A percentile compares a stretch with the other conserved stretches of the same genome.
Evolutionary conservation across 345 rosid species (phyloP).

Genomic region (Chamaenerion angustifolium): DNA sequence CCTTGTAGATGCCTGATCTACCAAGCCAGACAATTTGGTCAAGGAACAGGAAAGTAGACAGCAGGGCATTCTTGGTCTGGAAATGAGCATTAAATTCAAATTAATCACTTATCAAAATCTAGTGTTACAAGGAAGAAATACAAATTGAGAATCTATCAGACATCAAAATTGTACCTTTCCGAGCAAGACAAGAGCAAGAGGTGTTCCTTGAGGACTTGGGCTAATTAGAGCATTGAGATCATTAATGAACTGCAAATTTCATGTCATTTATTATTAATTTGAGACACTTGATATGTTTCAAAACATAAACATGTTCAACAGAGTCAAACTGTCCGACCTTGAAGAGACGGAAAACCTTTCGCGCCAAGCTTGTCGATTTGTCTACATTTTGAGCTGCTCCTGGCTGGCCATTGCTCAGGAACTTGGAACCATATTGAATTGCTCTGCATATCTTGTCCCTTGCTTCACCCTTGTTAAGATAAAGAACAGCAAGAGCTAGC

Average conservation of each 20-base stretch:
- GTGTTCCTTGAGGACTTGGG: conserved; percentile 85
- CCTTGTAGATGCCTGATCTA: conserved; percentile 91
- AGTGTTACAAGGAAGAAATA: conserved; percentile 4
- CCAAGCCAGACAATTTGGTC: conserved; percentile 98
- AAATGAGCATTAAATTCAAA: conserved; percentile 8
- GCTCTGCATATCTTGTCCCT: conserved; percentile 99
- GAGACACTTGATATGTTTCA: too few species aligned
- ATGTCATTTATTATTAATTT: too few species aligned
- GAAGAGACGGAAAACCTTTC: conserved; percentile 94
- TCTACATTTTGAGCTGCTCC: conserved; percentile 92
- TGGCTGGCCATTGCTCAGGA: conserved; percentile 77
- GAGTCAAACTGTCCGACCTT: conserved; percentile 27
- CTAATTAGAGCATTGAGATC: conserved; percentile 77
- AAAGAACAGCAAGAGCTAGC: conserved; percentile 69
- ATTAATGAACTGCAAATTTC: conserved; percentile 68
- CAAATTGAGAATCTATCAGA: background rate
- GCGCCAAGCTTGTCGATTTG: conserved; percentile 86
- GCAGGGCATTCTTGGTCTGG: conserved; percentile 81
- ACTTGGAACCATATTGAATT: conserved; percentile 91
- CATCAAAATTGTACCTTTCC: conserved; percentile 52
- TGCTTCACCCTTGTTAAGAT: conserved; percentile 94
- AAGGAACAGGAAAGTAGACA: conserved; percentile 85
- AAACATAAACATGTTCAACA: too few species aligned
- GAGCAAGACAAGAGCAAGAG: conserved; percentile 69
- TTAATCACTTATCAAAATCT: background rate